A percentile compares a stretch with the other conserved stretches of the same genome.
phyloP scores from a whole-genome alignment of 805 yeast species.

The Candida odintsovae region DNA sequence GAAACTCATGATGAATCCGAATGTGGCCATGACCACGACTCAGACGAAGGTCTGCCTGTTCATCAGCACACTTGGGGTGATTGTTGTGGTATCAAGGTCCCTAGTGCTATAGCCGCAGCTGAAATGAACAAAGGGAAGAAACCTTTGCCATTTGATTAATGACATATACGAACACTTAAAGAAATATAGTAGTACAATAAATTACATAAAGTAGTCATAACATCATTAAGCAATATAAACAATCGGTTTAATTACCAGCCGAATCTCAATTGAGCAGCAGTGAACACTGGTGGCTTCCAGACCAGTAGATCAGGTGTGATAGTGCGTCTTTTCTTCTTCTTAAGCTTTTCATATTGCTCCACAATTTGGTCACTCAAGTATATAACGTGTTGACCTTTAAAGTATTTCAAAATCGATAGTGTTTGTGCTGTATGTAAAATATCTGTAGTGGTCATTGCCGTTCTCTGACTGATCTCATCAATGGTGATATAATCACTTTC shows the following conservation, averaged over 20 bases:
- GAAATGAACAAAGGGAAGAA: conserved; percentile 32
- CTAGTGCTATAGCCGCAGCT: conserved; percentile 91
- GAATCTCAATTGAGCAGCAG: conserved; percentile 92
- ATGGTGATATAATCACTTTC: conserved; percentile 57
- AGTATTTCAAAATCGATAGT: conserved; percentile 80
- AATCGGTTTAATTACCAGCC: conserved; percentile 60
- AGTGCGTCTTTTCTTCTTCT: conserved; percentile 65
- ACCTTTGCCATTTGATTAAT: conserved; percentile 64
- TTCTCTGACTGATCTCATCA: conserved; percentile 79
- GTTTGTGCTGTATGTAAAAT: conserved; percentile 91
- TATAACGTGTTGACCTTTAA: conserved; percentile 91
- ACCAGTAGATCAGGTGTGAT: conserved; percentile 65
- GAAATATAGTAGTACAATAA: background rate
- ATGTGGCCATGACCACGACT: conserved; percentile 34
- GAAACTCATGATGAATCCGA: conserved; percentile 22
- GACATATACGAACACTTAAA: background rate
- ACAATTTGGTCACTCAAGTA: conserved; percentile 79
- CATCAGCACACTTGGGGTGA: conserved; percentile 81
- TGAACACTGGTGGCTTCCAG: conserved; percentile 94
- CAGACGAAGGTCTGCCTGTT: conserved; percentile 25
- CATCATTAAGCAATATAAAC: background rate
- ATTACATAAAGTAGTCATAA: background rate
- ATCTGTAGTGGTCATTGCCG: conserved; percentile 96
- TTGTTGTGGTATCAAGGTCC: conserved; percentile 94
- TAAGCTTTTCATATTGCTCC: conserved; percentile 63